Conservation (phyloP, 306 rosid genomes). For the Styphnolobium japonicum region DNA sequence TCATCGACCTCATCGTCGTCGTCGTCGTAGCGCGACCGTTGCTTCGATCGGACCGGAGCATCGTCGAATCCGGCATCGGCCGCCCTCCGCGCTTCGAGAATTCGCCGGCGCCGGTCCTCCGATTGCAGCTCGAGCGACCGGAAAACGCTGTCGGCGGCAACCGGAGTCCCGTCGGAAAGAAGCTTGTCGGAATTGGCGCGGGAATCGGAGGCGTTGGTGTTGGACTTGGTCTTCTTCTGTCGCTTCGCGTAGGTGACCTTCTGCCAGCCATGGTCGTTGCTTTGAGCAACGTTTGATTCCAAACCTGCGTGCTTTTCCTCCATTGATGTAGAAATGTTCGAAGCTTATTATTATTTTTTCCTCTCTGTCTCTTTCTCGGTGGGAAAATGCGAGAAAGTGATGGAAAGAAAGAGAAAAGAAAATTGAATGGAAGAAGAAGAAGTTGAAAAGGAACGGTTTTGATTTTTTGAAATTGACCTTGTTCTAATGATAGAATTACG, state of each 20-base stretch:
- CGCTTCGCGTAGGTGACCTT: conserved; percentile 87
- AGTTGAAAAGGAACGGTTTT: neutral
- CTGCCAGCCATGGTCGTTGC: conserved; percentile 86
- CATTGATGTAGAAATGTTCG: conserved; percentile 34
- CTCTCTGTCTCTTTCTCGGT: neutral
- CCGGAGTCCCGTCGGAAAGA: conserved; percentile 34
- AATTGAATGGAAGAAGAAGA: neutral
- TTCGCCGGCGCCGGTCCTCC: conserved; percentile 72
- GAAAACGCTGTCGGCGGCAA: conserved; percentile 63
- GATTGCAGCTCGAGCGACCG: conserved; percentile 75
- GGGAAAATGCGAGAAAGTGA: conserved; percentile 10
- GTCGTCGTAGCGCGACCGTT: conserved; percentile 9
- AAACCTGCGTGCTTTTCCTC: conserved; percentile 41
- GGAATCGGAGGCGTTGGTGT: conserved; percentile 30
- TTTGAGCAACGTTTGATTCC: conserved; percentile 19
- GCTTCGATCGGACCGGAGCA: conserved; percentile 62
- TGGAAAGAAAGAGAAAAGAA: conserved; percentile 13
- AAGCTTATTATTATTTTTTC: neutral
- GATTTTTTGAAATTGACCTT: conserved; percentile 26
- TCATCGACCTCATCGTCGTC: conserved; percentile 52
- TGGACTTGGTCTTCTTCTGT: conserved; percentile 56
- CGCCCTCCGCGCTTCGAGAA: conserved; percentile 62
- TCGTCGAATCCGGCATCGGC: conserved; percentile 36
- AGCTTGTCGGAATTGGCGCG: conserved; percentile 31
- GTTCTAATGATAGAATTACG: conserved; percentile 24